These are phyloP conservation scores for Carnegiea gigantea DNA, from an alignment of 179 eudicot species.

Conservation along the genomic window DNA sequence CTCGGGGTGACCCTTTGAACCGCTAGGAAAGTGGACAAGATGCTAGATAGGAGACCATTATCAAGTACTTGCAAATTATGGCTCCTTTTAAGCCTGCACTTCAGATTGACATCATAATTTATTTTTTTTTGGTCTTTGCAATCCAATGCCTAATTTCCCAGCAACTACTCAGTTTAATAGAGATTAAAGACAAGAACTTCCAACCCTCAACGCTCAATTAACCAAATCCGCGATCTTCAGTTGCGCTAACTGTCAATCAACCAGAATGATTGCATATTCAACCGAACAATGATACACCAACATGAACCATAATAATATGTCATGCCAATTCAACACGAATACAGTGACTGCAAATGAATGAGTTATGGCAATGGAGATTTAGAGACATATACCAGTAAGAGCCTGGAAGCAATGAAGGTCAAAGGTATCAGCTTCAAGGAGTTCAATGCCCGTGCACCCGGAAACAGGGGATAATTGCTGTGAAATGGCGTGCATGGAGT, in stretches of 20 bases:
- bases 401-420: conserved; percentile 96
- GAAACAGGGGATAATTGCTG: conserved; percentile 80
- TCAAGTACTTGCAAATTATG: no score
- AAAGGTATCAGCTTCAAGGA: conserved; percentile 90
- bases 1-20: no score
- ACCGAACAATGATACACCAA: neutral
- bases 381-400: conserved; percentile 58
- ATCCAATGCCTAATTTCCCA: no score
- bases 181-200: no score
- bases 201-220: neutral
- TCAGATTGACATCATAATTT: no score
- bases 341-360: neutral
- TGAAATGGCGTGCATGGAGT: conserved; percentile 93
- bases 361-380: neutral
- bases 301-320: neutral
- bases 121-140: no score
- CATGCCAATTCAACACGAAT: neutral
- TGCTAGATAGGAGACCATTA: no score
- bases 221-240: neutral
- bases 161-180: no score
- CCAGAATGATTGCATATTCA: conserved; percentile 3
- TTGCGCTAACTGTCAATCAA: neutral
- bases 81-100: no score
- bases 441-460: conserved; percentile 76
- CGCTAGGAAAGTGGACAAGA: no score